Percentiles rank a stretch among this genome's conserved stretches.
These are phyloP conservation scores for Cenchrus purpureus DNA, from an alignment of 176 grass and related monocot genomes.

Conservation along the genomic window DNA sequence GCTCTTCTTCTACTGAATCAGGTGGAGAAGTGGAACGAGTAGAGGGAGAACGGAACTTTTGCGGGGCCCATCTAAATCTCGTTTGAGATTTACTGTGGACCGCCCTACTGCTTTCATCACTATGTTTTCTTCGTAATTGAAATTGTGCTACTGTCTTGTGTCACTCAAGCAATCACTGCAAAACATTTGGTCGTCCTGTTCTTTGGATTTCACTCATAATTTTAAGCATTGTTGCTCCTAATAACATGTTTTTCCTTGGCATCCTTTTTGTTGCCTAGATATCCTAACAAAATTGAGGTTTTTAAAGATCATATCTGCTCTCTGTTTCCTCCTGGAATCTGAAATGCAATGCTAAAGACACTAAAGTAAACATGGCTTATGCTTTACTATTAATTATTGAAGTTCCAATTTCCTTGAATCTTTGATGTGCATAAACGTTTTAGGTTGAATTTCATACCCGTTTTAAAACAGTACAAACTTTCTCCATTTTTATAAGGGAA, in stretches of 20 bases:
- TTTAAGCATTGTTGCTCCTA: not conserved
- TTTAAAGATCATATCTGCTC: not conserved
- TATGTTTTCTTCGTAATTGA: constrained; percentile 2
- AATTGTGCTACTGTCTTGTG: constrained; percentile 1
- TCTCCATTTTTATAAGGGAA: not conserved
- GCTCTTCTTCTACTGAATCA: constrained; percentile 26
- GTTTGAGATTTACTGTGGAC: constrained; percentile 23
- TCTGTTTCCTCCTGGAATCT: not conserved
- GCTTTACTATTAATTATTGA: too few relatives aligned
- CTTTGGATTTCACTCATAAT: constrained; percentile 20
- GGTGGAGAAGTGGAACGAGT: constrained; percentile 73
- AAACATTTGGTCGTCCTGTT: constrained; percentile 8
- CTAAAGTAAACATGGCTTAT: too few relatives aligned
- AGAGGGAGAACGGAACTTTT: constrained; percentile 74
- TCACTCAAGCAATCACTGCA: not conserved
- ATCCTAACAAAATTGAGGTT: not conserved
- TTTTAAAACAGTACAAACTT: not conserved
- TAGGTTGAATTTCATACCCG: not conserved
- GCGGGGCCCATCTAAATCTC: constrained; percentile 61
- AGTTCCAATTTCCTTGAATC: too few relatives aligned
- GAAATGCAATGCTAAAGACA: not conserved
- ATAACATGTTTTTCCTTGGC: not conserved
- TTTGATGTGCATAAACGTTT: not conserved
- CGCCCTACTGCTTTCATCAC: not conserved
- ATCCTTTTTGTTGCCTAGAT: not conserved